Conservation (phyloP, 2,329 filamentous ascomycete genomes). For the Leptographium wingfieldii region DNA sequence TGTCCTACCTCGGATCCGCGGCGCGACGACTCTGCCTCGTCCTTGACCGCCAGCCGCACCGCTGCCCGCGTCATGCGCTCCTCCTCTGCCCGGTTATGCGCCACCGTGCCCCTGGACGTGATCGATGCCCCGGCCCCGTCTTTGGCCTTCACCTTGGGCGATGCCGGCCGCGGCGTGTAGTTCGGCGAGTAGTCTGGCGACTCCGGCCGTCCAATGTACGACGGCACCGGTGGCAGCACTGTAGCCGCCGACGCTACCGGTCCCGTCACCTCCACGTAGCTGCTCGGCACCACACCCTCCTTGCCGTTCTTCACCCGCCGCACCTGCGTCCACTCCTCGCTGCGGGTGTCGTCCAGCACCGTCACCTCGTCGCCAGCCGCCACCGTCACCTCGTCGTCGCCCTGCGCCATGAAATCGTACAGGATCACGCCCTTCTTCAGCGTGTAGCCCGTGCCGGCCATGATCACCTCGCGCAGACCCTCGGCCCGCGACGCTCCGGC, state of each 20-base stretch:
- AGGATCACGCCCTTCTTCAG: constrained; percentile 77
- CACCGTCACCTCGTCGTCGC: constrained; percentile 92
- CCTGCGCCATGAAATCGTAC: constrained; percentile 95
- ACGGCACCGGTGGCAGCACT: background rate
- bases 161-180: constrained; percentile 1
- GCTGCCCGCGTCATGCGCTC: constrained; percentile 72
- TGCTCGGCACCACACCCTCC: constrained; percentile 91
- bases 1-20: constrained; percentile 57
- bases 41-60: constrained; percentile 44
- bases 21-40: constrained; percentile 40
- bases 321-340: constrained; percentile 98
- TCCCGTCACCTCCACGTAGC: constrained; percentile 83
- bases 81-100: constrained; percentile 70
- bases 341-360: constrained; percentile 78
- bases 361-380: constrained; percentile 81
- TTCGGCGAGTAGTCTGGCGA: constrained; percentile 23
- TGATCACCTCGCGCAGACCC: constrained; percentile 71
- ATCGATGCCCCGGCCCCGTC: constrained; percentile 30
- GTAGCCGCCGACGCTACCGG: constrained; percentile 35
- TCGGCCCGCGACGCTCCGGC: constrained; percentile 77
- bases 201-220: constrained; percentile 21
- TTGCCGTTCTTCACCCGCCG: constrained; percentile 80
- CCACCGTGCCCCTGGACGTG: constrained; percentile 50
- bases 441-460: constrained; percentile 55
- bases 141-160: constrained; percentile 20